Evolutionary conservation across 129 eudicot genomes (phyloP).

Genomic region (Logfia minima): DNA sequence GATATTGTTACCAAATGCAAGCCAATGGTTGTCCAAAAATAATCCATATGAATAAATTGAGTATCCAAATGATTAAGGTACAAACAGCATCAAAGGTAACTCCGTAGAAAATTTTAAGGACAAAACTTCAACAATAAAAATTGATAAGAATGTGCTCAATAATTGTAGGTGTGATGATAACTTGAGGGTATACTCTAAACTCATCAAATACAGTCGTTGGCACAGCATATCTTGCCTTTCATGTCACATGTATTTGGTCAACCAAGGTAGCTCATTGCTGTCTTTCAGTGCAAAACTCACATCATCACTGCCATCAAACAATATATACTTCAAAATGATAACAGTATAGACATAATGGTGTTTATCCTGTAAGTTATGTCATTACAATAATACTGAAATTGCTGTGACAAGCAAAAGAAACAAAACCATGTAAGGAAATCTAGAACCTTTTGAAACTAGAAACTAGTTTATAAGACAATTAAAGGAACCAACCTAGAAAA

Average conservation of each 20-base stretch:
- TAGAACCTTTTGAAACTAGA: too few relatives aligned
- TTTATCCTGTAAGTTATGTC: not conserved
- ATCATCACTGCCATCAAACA: slow-evolving; percentile 70
- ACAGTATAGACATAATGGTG: not conserved
- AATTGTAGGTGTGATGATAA: slow-evolving; percentile 19
- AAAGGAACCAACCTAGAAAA: slow-evolving; percentile 74
- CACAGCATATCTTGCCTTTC: slow-evolving; percentile 12
- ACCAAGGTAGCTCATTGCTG: slow-evolving; percentile 84
- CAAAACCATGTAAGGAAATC: too few relatives aligned
- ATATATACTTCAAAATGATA: not conserved
- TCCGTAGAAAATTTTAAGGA: slow-evolving; percentile 9
- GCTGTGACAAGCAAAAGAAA: not conserved
- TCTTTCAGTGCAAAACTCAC: slow-evolving; percentile 93
- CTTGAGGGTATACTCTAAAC: not conserved
- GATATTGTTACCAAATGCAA: slow-evolving; percentile 3
- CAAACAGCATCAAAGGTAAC: slow-evolving; percentile 16
- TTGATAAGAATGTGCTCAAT: slow-evolving; percentile 18
- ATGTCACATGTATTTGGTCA: slow-evolving; percentile 70
- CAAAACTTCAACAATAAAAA: slow-evolving; percentile 30
- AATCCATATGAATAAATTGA: slow-evolving; percentile 19
- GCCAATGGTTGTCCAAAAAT: slow-evolving; percentile 19
- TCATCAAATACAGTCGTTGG: not conserved
- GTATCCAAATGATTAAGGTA: slow-evolving; percentile 27
- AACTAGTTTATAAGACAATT: too few relatives aligned
- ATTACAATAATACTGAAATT: not conserved